Percentiles rank a stretch among this genome's conserved stretches.
Evolutionary conservation across 106 monocot genomes (phyloP).

Genomic region (Dioscorea zingiberensis): DNA sequence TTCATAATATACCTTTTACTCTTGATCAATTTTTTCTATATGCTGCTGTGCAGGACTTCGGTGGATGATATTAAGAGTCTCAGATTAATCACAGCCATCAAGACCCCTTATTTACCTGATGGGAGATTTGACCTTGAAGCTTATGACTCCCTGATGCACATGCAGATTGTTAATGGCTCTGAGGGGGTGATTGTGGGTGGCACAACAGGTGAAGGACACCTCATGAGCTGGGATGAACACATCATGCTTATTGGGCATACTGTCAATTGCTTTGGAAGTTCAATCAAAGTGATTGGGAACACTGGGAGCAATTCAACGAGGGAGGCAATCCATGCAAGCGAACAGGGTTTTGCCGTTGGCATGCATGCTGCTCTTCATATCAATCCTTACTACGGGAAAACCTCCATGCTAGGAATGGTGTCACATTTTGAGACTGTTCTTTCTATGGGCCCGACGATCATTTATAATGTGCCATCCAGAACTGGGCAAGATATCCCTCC

Average conservation of each 20-base stretch:
- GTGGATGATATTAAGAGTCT: conserved; percentile 68
- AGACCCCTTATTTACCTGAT: conserved; percentile 91
- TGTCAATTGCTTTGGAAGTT: conserved; percentile 85
- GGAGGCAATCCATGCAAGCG: conserved; percentile 86
- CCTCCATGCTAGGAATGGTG: conserved; percentile 62
- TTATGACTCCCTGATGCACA: conserved; percentile 63
- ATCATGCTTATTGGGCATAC: conserved; percentile 94
- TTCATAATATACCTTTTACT: not conserved
- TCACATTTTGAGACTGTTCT: conserved; percentile 73
- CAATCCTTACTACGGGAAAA: conserved; percentile 95
- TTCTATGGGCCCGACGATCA: conserved; percentile 86
- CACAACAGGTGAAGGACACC: conserved; percentile 94
- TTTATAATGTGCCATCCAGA: conserved; percentile 81
- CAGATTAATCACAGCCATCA: conserved; percentile 83
- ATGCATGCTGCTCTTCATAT: conserved; percentile 96
- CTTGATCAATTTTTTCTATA: not conserved
- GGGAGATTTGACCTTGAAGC: conserved; percentile 93
- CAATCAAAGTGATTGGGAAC: conserved; percentile 88
- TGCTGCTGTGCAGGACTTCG: conserved; percentile 43
- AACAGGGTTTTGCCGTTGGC: conserved; percentile 92
- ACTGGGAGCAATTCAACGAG: conserved; percentile 93
- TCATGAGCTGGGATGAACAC: conserved; percentile 99
- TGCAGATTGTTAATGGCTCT: conserved; percentile 66
- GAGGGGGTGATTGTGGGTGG: conserved; percentile 95
- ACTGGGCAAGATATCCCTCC: conserved; percentile 89